Base-by-base conservation (phyloP, 2,329 filamentous ascomycete genomes). In the Proliferodiscus dingleyae region DNA sequence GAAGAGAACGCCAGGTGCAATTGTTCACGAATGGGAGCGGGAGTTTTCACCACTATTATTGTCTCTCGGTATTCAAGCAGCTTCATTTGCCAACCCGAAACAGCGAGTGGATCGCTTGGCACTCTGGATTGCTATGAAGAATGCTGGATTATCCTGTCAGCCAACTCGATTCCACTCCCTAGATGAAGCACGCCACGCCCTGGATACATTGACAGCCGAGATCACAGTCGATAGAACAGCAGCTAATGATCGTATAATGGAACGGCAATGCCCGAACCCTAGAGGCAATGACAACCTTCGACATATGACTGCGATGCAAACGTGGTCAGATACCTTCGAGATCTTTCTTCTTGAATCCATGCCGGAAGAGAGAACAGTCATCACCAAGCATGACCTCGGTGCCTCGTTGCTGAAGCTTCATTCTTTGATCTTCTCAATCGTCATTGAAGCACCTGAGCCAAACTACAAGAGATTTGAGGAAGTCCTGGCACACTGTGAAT, bases 151-250 rank as follows among this genome's bases (percentile, higher is more conserved):
- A 5, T 37, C 45, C 4, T 45, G 45, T 16, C 46, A 41, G 16
- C 47, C 44, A 2, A 40, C 34, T 11, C 39, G 37, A 13, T 82
- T 82, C 45, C 55, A 66, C 1, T 71, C 69, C 1, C 60, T 81
- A 6, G 63, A 72, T 18, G 76, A 82, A 45, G 80, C 78, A 7
- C 72, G 79, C 9, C 54, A 74, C 9, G 70, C 76, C 2, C 79
- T 78, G 61, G 78, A 83, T 63, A 36, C 67, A 77, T 3, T 74
- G 68, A 52, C 76, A 74, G 60, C 72, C 66, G 45, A 72, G 73
- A 47, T 71, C 79, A 56, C 71, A 72, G 19, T 80, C 75, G 59
- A 75, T 72, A 26, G 78, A 80, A 56, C 50, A 1, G 43, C 52
- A 5, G 43, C 45, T 9, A 44, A 43, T 43, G 42, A 36, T 9